Conservation (phyloP, 1,139 yeast species). For the Kodamaea suecica region DNA sequence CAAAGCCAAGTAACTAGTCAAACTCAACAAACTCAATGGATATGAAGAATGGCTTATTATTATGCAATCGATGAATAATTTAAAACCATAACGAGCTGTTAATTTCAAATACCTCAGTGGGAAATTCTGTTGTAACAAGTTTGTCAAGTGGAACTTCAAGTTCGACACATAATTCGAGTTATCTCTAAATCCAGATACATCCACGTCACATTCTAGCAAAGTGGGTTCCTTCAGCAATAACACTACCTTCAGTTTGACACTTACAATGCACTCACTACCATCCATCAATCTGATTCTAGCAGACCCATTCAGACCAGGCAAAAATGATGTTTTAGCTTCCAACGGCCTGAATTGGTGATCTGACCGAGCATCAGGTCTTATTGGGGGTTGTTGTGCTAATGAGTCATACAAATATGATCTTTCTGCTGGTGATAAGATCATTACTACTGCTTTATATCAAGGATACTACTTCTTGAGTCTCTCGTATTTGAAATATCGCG, state of each 20-base stretch:
- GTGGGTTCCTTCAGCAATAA: slow-evolving; percentile 39
- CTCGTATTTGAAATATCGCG: not conserved
- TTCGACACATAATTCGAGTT: slow-evolving; percentile 63
- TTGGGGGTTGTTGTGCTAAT: slow-evolving; percentile 55
- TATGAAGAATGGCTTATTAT: slow-evolving; percentile 65
- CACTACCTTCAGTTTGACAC: slow-evolving; percentile 85
- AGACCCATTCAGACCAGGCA: slow-evolving; percentile 89
- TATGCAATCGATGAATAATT: slow-evolving; percentile 73
- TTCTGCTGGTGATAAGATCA: slow-evolving; percentile 84
- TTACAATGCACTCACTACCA: slow-evolving; percentile 90
- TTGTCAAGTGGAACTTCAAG: slow-evolving; percentile 49
- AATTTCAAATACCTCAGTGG: slow-evolving; percentile 52
- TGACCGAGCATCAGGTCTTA: slow-evolving; percentile 81
- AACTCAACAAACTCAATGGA: slow-evolving; percentile 74
- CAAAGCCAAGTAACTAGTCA: slow-evolving; percentile 77
- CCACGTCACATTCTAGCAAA: slow-evolving; percentile 72
- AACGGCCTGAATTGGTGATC: slow-evolving; percentile 77
- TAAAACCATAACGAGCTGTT: slow-evolving; percentile 72
- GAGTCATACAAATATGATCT: slow-evolving; percentile 77
- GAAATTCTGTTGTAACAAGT: slow-evolving; percentile 47
- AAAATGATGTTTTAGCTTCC: slow-evolving; percentile 75
- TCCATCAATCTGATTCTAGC: slow-evolving; percentile 81
- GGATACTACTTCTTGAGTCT: not conserved
- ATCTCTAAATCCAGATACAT: slow-evolving; percentile 67
- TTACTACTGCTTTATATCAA: too few species aligned